Conservation (phyloP, 148 eudicot species). For the Linanthus parryae region DNA sequence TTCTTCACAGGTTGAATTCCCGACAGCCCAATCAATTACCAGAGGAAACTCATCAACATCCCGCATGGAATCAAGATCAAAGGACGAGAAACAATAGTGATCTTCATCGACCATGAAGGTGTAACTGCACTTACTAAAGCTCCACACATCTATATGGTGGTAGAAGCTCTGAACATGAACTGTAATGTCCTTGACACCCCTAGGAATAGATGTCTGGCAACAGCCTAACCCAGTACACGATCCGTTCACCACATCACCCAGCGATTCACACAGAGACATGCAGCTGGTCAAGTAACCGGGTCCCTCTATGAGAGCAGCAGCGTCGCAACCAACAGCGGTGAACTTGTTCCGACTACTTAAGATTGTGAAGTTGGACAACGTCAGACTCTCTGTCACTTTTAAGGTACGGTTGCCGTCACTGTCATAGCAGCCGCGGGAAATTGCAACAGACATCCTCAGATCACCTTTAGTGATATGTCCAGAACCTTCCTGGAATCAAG, state of each 20-base stretch:
- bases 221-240: slow-evolving; percentile 25
- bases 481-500: too few relatives aligned
- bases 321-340: slow-evolving; percentile 20
- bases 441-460: too few relatives aligned
- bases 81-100: slow-evolving; percentile 6
- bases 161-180: background rate
- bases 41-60: slow-evolving; percentile 3
- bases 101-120: slow-evolving; percentile 21
- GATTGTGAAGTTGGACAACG: background rate
- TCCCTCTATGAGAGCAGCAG: background rate
- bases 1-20: slow-evolving; percentile 13
- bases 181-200: background rate
- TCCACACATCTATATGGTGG: background rate
- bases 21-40: slow-evolving; percentile 29
- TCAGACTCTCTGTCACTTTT: too few relatives aligned
- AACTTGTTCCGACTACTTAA: background rate
- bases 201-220: slow-evolving; percentile 17
- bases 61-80: background rate
- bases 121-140: slow-evolving; percentile 17
- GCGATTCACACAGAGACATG: slow-evolving; percentile 1
- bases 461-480: too few relatives aligned
- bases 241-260: background rate
- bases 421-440: too few relatives aligned
- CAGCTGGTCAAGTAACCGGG: slow-evolving; percentile 14
- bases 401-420: too few relatives aligned